These are phyloP conservation scores for Lyophyllum shimeji DNA, from an alignment of 768 basidiomycete species.

Conservation along the genomic window DNA sequence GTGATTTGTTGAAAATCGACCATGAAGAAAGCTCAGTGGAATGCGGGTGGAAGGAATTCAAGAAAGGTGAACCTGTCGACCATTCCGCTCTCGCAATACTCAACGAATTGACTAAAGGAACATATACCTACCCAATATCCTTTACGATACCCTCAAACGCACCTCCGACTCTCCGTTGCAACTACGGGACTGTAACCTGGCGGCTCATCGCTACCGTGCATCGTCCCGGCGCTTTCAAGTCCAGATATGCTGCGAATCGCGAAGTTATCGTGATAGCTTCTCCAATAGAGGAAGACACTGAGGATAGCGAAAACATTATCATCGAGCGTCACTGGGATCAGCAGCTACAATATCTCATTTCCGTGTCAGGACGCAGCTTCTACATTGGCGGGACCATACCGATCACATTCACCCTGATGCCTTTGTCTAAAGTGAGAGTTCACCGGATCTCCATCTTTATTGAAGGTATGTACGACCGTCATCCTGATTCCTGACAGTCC, in stretches of 20 bases:
- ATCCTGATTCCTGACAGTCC: not conserved
- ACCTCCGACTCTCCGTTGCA: slow-evolving; percentile 74
- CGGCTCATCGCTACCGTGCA: slow-evolving; percentile 78
- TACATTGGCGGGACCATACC: slow-evolving; percentile 83
- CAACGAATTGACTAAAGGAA: slow-evolving; percentile 49
- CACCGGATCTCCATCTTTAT: slow-evolving; percentile 70
- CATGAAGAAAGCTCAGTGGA: slow-evolving; percentile 40
- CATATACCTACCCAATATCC: slow-evolving; percentile 92
- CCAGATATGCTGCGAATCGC: slow-evolving; percentile 65
- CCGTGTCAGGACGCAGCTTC: slow-evolving; percentile 72
- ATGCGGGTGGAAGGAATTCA: slow-evolving; percentile 83
- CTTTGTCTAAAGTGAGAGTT: slow-evolving; percentile 80
- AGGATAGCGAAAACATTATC: slow-evolving; percentile 77
- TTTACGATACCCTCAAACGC: slow-evolving; percentile 80
- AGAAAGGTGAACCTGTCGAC: slow-evolving; percentile 57
- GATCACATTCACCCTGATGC: slow-evolving; percentile 77
- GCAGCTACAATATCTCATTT: slow-evolving; percentile 80
- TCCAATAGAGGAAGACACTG: slow-evolving; percentile 83
- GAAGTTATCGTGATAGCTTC: slow-evolving; percentile 76
- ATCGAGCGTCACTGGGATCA: slow-evolving; percentile 91
- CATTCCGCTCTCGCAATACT: not conserved
- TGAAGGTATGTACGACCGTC: slow-evolving; percentile 60
- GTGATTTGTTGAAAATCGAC: slow-evolving; percentile 40
- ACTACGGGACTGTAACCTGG: slow-evolving; percentile 80
- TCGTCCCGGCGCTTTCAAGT: slow-evolving; percentile 77